phyloP scores from a whole-genome alignment of 768 basidiomycete species.

The Imleria badia region DNA sequence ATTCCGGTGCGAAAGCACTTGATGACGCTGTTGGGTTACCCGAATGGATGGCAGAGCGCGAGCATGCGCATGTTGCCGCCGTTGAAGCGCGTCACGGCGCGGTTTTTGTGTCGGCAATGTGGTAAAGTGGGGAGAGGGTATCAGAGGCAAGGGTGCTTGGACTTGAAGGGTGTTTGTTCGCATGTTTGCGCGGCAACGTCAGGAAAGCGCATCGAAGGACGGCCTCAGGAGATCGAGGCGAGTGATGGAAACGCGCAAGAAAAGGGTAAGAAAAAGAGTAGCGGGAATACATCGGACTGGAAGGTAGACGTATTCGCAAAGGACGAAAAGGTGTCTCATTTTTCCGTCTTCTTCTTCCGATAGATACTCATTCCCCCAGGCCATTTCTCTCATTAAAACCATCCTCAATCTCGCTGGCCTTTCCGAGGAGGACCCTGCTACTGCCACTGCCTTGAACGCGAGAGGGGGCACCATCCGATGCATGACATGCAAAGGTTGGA shows the following conservation, averaged over 20 bases:
- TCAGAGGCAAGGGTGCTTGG: conserved; percentile 45
- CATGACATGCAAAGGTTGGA: conserved; percentile 45
- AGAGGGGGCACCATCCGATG: conserved; percentile 43
- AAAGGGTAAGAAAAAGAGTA: conserved; percentile 2
- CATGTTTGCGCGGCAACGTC: conserved; percentile 48
- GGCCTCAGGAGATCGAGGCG: background rate
- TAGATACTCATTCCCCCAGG: conserved; percentile 35
- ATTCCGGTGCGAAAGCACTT: conserved; percentile 44
- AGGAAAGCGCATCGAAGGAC: background rate
- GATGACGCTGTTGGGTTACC: conserved; percentile 46
- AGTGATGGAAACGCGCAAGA: conserved; percentile 24
- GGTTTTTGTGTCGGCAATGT: conserved; percentile 60
- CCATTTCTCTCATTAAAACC: conserved; percentile 41
- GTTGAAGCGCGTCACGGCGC: conserved; percentile 54
- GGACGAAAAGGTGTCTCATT: conserved; percentile 50
- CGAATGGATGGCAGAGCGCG: conserved; percentile 48
- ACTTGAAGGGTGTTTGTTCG: conserved; percentile 56
- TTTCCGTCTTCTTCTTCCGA: background rate
- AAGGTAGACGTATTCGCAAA: conserved; percentile 50
- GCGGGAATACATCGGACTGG: conserved; percentile 41
- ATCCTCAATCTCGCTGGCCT: conserved; percentile 34
- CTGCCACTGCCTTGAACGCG: conserved; percentile 17
- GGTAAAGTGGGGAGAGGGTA: conserved; percentile 33
- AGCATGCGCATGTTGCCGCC: conserved; percentile 51
- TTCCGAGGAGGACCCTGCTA: conserved; percentile 32